Percentiles rank a stretch among this genome's conserved stretches.
Evolutionary conservation across 1,284 basidiomycete species (phyloP).

Genomic region (Kalmanozyma brasiliensis): DNA sequence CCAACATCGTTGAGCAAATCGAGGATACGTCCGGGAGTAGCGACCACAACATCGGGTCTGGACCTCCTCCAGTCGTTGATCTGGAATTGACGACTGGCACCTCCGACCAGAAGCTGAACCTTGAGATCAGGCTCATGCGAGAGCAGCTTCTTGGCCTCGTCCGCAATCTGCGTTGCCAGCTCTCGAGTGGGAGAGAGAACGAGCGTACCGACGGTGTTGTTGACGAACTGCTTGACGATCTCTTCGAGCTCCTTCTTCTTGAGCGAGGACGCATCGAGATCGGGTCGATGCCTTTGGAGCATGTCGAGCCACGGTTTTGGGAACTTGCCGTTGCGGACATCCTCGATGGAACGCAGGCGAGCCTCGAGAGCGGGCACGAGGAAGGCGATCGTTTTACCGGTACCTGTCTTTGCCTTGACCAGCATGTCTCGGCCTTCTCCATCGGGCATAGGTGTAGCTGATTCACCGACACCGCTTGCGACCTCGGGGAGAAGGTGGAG

Average conservation of each 20-base stretch:
- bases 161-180: slow-evolving; percentile 90
- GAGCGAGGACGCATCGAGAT: slow-evolving; percentile 49
- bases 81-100: slow-evolving; percentile 77
- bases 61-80: slow-evolving; percentile 76
- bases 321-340: slow-evolving; percentile 40
- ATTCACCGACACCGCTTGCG: slow-evolving; percentile 26
- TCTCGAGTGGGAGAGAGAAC: slow-evolving; percentile 95
- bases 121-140: slow-evolving; percentile 71
- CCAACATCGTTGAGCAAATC: slow-evolving; percentile 75
- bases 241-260: slow-evolving; percentile 39
- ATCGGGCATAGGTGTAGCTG: slow-evolving; percentile 37
- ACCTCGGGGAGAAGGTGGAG: slow-evolving; percentile 73
- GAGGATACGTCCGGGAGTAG: slow-evolving; percentile 87
- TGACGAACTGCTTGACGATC: slow-evolving; percentile 46
- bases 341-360: slow-evolving; percentile 61
- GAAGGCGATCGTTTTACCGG: slow-evolving; percentile 68
- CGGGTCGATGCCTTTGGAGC: slow-evolving; percentile 62
- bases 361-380: slow-evolving; percentile 66
- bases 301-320: slow-evolving; percentile 41
- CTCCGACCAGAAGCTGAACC: slow-evolving; percentile 84
- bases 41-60: slow-evolving; percentile 86
- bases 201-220: slow-evolving; percentile 76
- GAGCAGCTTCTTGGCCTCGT: slow-evolving; percentile 80
- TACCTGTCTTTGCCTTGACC: slow-evolving; percentile 68
- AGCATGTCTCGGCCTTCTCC: slow-evolving; percentile 66